Base-by-base conservation (phyloP, 1,139 yeast species). In the Waltiozyma sp. region DNA sequence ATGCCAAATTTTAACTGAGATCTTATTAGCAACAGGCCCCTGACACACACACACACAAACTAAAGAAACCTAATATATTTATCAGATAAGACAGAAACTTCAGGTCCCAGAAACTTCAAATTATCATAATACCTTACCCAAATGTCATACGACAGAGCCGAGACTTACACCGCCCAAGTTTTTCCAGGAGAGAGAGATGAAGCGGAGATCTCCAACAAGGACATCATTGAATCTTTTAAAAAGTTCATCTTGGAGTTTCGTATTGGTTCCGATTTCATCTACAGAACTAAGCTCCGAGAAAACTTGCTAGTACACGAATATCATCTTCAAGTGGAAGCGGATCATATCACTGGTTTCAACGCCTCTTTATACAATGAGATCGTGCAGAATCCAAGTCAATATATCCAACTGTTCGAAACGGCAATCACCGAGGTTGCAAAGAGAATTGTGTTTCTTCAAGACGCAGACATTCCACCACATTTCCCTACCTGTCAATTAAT, bases 361-460 rank as follows among this genome's bases (percentile, higher is more conserved):
- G 97, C 88, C 58, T 95, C 86, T 52, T 70, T 93, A 45, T 89
- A 88, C 57, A 91, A 88, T 61, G 77, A 77, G 52, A 69, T 93
- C 49, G 67, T 79, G 44, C 95, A 87, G 57, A 93, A 86, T 55
- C 98, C 99, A 1, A 70, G 83, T 2, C 96, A 87, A 44, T 77
- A 86, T 72, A 77, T 91, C 36, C 95, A 96, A 1, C 64, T 88
- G 45, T 89, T 93, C 56, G 98, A 93, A 61, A 72, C 64, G 41
- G 96, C 97, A 40, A 87, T 88, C 46, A 82, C 94, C 9, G 94
- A 85, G 48, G 89, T 88, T 37, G 97, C 97, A 6, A 80, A 81
- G 80, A 48, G 56, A 48, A 54, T 51, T 39, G 48, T 51, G 38
- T 42, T 48, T 48, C 23, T 53, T 47, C 42, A 55, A 28, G 53